Conservation (phyloP, 2,329 filamentous ascomycete genomes). For the Penicillium glabrum region DNA sequence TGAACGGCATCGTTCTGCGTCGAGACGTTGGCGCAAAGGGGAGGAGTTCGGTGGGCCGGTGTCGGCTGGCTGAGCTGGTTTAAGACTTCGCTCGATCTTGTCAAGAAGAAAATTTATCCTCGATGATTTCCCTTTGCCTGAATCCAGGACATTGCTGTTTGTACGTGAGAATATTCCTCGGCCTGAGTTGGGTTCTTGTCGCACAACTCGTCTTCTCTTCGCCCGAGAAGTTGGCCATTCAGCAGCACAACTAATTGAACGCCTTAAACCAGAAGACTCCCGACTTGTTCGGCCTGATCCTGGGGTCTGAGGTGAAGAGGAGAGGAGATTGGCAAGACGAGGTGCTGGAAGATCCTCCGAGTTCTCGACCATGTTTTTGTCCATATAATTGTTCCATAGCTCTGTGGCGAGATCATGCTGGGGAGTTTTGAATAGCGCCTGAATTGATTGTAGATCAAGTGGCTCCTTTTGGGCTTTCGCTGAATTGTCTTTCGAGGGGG, state of each 20-base stretch:
- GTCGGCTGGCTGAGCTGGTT: constrained; percentile 31
- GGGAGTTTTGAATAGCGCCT: constrained; percentile 63
- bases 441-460: constrained; percentile 60
- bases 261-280: constrained; percentile 55
- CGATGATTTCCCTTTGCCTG: constrained; percentile 43
- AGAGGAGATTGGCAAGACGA: constrained; percentile 63
- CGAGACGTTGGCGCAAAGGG: constrained; percentile 38
- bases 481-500: constrained; percentile 54
- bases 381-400: constrained; percentile 73
- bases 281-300: constrained; percentile 43
- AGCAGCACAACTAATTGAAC: constrained; percentile 67
- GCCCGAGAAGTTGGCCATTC: constrained; percentile 63
- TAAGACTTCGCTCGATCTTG: constrained; percentile 58
- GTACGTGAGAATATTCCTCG: constrained; percentile 46
- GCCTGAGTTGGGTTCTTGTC: constrained; percentile 45
- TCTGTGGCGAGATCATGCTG: constrained; percentile 72
- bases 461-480: constrained; percentile 41
- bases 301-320: constrained; percentile 69
- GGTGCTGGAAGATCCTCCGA: constrained; percentile 54
- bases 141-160: constrained; percentile 40
- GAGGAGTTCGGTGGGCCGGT: constrained; percentile 44
- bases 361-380: constrained; percentile 48
- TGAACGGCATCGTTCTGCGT: constrained; percentile 30
- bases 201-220: constrained; percentile 65
- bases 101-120: constrained; percentile 62